Evolutionary conservation across 352 stramenopile genomes (phyloP).

Genomic region (Globisporangium solare): DNA sequence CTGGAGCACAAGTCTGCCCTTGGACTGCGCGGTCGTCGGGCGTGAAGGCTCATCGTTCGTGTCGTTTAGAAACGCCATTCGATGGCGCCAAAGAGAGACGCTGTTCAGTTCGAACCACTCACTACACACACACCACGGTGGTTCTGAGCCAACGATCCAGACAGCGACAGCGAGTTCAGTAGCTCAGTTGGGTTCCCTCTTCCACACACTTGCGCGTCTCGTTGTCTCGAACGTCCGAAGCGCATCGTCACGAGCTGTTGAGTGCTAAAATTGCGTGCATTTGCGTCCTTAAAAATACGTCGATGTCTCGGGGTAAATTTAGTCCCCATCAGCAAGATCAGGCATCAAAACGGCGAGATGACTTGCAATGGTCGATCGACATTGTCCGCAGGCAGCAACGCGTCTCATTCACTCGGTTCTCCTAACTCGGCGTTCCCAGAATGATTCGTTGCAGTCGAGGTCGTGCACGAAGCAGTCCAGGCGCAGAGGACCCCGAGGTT

Average conservation of each 20-base stretch:
- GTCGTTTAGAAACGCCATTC: constrained; percentile 10
- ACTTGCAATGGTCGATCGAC: too few species aligned
- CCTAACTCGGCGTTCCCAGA: too few species aligned
- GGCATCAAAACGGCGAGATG: too few species aligned
- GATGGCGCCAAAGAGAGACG: background rate
- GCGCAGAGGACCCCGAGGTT: constrained; percentile 17
- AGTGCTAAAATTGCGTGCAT: constrained; percentile 1
- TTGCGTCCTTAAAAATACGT: background rate
- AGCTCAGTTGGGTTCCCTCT: background rate
- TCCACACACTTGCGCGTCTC: background rate
- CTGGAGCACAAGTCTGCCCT: constrained; percentile 27
- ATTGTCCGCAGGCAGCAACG: too few species aligned
- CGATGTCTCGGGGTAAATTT: constrained; percentile 4
- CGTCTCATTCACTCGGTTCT: too few species aligned
- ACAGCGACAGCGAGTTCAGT: background rate
- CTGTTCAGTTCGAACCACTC: too few species aligned
- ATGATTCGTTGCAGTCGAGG: too few species aligned
- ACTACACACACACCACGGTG: too few species aligned
- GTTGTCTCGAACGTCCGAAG: background rate
- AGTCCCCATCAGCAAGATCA: background rate
- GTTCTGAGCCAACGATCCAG: background rate
- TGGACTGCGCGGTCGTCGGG: constrained; percentile 9
- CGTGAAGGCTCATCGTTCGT: background rate
- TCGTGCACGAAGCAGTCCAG: constrained; percentile 1
- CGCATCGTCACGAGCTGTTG: background rate